Conservation (phyloP, 2,329 filamentous ascomycete species). For the Sarocladium brachiariae region DNA sequence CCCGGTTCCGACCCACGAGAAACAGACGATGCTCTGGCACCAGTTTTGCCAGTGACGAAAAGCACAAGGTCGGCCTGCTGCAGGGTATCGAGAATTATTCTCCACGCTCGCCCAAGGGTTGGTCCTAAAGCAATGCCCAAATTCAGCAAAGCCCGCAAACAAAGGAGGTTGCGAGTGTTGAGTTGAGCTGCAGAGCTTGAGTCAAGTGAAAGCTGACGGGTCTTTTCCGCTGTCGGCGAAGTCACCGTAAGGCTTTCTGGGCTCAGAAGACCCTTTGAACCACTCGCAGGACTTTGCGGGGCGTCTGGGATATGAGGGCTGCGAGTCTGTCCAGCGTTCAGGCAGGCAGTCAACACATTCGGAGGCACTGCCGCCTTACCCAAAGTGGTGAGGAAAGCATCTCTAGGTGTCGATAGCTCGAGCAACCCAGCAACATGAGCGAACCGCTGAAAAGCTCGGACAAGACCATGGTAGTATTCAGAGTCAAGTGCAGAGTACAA, state of each 20-base stretch:
- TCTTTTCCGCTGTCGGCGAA: slow-evolving; percentile 50
- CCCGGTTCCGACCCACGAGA: slow-evolving; percentile 38
- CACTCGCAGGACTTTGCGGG: slow-evolving; percentile 31
- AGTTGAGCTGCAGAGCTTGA: slow-evolving; percentile 43
- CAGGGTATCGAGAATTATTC: slow-evolving; percentile 83
- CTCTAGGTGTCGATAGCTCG: slow-evolving; percentile 75
- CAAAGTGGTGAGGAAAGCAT: slow-evolving; percentile 90
- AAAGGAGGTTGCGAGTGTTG: slow-evolving; percentile 84
- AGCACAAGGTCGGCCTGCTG: slow-evolving; percentile 90
- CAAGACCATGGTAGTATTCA: slow-evolving; percentile 87
- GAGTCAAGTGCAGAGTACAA: slow-evolving; percentile 86
- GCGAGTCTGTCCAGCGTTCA: slow-evolving; percentile 40
- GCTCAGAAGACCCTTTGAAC: slow-evolving; percentile 65
- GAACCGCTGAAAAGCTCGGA: slow-evolving; percentile 90
- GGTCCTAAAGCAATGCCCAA: slow-evolving; percentile 90
- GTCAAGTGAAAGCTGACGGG: slow-evolving; percentile 54
- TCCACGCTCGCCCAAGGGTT: slow-evolving; percentile 78
- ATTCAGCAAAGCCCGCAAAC: slow-evolving; percentile 85
- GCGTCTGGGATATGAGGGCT: slow-evolving; percentile 21
- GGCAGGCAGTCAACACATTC: slow-evolving; percentile 59
- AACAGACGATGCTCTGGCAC: slow-evolving; percentile 41
- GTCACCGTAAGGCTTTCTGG: slow-evolving; percentile 62
- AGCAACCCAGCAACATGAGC: slow-evolving; percentile 89
- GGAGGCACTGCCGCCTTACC: slow-evolving; percentile 89
- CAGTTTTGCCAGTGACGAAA: slow-evolving; percentile 52